A percentile compares a stretch with the other conserved stretches of the same genome.
phyloP scores from a whole-genome alignment of 2,329 filamentous ascomycete species.

The Hymenotorrendiella dingleyae region DNA sequence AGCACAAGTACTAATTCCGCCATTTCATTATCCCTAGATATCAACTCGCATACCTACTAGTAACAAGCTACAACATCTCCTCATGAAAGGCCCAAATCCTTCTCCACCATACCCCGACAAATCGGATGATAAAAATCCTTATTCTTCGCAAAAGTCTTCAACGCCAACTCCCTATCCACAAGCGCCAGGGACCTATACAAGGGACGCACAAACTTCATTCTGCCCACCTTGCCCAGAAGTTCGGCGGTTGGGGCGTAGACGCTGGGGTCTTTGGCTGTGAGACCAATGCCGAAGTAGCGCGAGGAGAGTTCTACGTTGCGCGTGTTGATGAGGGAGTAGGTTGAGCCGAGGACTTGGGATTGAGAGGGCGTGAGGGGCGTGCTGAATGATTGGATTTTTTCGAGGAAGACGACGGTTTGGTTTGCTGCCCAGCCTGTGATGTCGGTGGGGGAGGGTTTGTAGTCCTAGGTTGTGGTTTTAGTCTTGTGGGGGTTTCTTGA shows the following conservation, averaged over 20 bases:
- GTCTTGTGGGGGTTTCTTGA: conserved; percentile 3
- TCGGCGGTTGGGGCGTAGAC: conserved; percentile 67
- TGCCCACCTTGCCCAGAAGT: conserved; percentile 73
- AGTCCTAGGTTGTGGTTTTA: conserved; percentile 34
- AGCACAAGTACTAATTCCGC: too few species aligned
- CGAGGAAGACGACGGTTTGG: conserved; percentile 87
- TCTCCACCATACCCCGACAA: conserved; percentile 78
- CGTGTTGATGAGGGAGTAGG: conserved; percentile 68
- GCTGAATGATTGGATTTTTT: conserved; percentile 64
- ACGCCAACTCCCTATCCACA: conserved; percentile 67
- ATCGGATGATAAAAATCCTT: conserved; percentile 95
- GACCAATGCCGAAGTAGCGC: conserved; percentile 72
- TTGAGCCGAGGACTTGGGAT: conserved; percentile 64
- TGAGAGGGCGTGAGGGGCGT: conserved; percentile 57
- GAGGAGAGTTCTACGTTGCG: conserved; percentile 82
- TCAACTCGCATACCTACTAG: too few species aligned
- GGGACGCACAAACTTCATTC: conserved; percentile 96
- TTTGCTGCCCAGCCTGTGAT: conserved; percentile 73
- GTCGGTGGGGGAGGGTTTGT: conserved; percentile 62
- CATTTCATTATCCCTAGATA: too few species aligned
- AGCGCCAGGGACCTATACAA: conserved; percentile 72
- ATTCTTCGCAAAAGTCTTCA: conserved; percentile 80
- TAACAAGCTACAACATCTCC: too few species aligned
- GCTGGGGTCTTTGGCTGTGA: conserved; percentile 64
- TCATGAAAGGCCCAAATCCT: conserved; percentile 52